Base-by-base conservation (phyloP, 306 rosid species). In the Aeschynomene evenia region DNA sequence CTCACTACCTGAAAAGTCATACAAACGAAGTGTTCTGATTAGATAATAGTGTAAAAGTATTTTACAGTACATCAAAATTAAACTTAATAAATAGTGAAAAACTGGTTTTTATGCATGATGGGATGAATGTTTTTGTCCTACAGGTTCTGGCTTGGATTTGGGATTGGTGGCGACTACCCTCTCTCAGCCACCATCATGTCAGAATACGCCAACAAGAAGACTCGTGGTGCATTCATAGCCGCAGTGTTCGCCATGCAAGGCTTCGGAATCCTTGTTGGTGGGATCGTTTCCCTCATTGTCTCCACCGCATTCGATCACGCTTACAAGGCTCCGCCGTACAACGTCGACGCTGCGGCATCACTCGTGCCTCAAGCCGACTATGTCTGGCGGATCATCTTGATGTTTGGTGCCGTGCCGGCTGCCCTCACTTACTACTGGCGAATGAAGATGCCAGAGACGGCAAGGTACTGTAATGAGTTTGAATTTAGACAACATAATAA, bases 181-280 rank as follows among this genome's bases (percentile, higher is more conserved):
- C 80, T 76, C 23, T 76, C 80, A 5, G 80, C 80, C 10, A 76
- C 80, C 1, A 76, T 76, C 57, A 76, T 76, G 80, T 76, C 80
- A 0, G 80, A 76, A 3, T 76, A 76, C 20, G 75, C 80, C 2
- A 75, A 74, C 16, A 74, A 74, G 40, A 66, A 13, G 43, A 75
- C 79, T 0, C 79, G 79, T 4, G 79, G 79, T 0, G 79, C 79
- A 2, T 75, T 75, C 48, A 66, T 75, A 4, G 79, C 79, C 0
- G 70, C 79, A 0, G 79, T 75, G 16, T 75, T 75, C 2, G 79
- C 79, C 19, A 75, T 75, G 79, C 79, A 75, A 59, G 80, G 80
- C 3, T 76, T 76, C 7, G 80, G 80, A 14, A 76, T 76, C 6
- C 14, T 76, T 5, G 68, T 55, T 2, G 70, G 80, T 49, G 80